These are phyloP conservation scores for Skeletonema costatum DNA, from an alignment of 108 stramenopile genomes.

Conservation along the genomic window DNA sequence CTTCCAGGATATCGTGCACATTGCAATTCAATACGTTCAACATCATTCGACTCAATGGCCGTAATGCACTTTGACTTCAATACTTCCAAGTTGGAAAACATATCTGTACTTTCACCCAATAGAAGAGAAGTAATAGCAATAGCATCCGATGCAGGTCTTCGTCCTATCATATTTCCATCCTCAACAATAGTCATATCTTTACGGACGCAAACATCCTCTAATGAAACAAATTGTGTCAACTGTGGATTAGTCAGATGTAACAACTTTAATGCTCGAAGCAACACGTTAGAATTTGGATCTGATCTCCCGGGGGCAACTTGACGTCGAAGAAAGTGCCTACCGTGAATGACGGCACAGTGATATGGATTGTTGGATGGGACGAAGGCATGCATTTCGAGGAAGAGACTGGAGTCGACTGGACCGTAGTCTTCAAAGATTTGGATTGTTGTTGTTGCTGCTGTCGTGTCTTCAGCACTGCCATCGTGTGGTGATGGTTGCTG, in stretches of 20 bases:
- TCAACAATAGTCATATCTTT: conserved; percentile 29
- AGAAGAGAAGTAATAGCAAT: conserved; percentile 31
- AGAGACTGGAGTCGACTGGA: conserved; percentile 73
- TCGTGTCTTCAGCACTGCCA: not conserved
- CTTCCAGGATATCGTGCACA: conserved; percentile 51
- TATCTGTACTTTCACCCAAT: not conserved
- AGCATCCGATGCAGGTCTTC: conserved; percentile 45
- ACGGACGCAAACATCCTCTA: conserved; percentile 45
- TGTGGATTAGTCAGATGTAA: conserved; percentile 24
- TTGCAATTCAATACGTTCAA: conserved; percentile 18
- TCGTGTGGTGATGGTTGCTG: not conserved
- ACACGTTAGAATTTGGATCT: conserved; percentile 1
- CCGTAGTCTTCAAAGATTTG: conserved; percentile 90
- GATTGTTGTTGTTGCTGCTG: conserved; percentile 16
- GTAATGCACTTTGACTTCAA: conserved; percentile 25
- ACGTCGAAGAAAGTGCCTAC: conserved; percentile 8
- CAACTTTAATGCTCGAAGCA: conserved; percentile 25
- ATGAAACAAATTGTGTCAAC: not conserved
- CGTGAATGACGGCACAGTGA: conserved; percentile 69
- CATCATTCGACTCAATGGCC: conserved; percentile 38
- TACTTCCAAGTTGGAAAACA: not conserved
- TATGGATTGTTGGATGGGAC: conserved; percentile 85
- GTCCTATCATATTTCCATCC: conserved; percentile 29
- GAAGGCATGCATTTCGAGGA: conserved; percentile 83
- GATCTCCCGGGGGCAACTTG: not conserved